Conservation (phyloP, 2,329 filamentous ascomycete genomes). For the Aspergillus sp. region DNA sequence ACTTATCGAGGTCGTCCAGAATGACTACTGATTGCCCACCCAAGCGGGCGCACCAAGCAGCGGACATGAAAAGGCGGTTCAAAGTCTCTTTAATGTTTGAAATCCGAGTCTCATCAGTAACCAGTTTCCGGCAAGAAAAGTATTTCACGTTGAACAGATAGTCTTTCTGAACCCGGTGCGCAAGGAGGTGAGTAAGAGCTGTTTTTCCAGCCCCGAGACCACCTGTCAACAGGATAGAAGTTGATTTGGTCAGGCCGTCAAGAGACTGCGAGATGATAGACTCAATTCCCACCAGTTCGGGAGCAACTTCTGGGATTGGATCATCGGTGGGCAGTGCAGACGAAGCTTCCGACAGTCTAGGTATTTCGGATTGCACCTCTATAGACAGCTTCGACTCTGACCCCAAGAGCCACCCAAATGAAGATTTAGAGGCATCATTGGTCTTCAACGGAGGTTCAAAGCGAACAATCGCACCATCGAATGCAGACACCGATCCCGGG, state of each 20-base stretch:
- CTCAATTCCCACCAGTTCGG: conserved; percentile 77
- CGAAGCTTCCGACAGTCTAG: conserved; percentile 52
- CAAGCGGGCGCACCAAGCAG: conserved; percentile 82
- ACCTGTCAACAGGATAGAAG: conserved; percentile 83
- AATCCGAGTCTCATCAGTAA: conserved; percentile 84
- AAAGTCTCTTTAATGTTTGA: conserved; percentile 87
- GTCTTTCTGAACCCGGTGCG: conserved; percentile 63
- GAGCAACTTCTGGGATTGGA: conserved; percentile 47
- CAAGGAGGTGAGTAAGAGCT: conserved; percentile 67
- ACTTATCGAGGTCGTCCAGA: conserved; percentile 84
- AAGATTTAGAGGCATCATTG: conserved; percentile 24
- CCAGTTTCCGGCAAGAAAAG: conserved; percentile 76
- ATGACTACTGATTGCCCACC: conserved; percentile 80
- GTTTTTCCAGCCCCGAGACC: conserved; percentile 88
- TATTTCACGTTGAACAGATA: conserved; percentile 76
- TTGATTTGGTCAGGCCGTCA: conserved; percentile 72
- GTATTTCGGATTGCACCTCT: conserved; percentile 68
- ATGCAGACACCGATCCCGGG: conserved; percentile 52
- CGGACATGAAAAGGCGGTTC: conserved; percentile 74
- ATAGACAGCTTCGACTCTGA: conserved; percentile 67
- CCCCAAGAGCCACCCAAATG: conserved; percentile 63
- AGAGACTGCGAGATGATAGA: conserved; percentile 63
- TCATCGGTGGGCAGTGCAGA: conserved; percentile 46
- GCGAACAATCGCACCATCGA: conserved; percentile 77
- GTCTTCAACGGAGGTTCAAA: conserved; percentile 57